Conservation (phyloP, 306 rosid species). For the Luffa acutangula region DNA sequence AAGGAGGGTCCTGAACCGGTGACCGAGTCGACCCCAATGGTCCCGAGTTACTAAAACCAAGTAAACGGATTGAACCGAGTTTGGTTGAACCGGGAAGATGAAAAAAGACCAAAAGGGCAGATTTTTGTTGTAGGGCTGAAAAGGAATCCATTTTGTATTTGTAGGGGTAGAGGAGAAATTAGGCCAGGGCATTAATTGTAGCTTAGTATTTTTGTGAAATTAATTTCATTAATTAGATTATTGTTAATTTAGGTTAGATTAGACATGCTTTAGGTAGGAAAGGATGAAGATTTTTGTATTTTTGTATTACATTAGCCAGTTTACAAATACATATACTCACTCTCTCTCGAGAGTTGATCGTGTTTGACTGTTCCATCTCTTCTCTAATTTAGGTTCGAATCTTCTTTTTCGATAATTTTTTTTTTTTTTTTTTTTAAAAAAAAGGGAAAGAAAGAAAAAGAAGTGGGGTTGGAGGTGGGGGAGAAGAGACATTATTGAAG, state of each 20-base stretch:
- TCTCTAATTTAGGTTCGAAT: not conserved
- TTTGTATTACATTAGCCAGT: not conserved
- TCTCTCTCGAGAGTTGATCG: not conserved
- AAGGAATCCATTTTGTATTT: not conserved
- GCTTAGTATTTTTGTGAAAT: not conserved
- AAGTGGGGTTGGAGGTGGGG: not conserved
- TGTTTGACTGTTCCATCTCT: not conserved
- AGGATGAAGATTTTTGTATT: not conserved
- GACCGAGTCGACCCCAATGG: conserved; percentile 25
- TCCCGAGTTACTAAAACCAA: conserved; percentile 31
- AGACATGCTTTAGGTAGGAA: not conserved
- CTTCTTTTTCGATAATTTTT: not conserved
- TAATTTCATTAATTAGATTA: not conserved
- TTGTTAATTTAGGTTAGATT: not conserved
- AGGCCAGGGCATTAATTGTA: not conserved
- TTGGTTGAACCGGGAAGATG: not conserved
- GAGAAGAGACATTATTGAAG: not conserved
- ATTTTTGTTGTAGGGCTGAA: not conserved
- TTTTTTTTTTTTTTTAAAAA: not conserved
- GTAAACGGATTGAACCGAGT: conserved; percentile 7
- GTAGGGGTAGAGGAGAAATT: not conserved
- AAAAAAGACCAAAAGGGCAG: not conserved
- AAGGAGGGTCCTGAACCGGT: conserved; percentile 38
- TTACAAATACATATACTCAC: not conserved
- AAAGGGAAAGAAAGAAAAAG: not conserved